Percentiles rank a stretch among this genome's conserved stretches.
These are phyloP conservation scores for Sechiopsis laciniata DNA, from an alignment of 306 rosid species.

Conservation along the genomic window DNA sequence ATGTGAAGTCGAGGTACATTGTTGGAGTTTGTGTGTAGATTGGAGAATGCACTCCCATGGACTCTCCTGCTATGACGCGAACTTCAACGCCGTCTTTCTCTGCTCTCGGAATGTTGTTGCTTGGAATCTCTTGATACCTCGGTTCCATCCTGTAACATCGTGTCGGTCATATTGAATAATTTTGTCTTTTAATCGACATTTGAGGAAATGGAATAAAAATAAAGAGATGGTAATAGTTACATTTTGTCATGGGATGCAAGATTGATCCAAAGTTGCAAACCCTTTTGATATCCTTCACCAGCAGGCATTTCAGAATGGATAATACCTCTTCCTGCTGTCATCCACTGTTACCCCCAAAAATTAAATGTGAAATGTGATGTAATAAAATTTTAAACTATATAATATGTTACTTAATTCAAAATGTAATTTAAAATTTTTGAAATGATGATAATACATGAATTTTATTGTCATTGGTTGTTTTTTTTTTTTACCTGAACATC, in stretches of 20 bases:
- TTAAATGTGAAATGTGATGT: no score
- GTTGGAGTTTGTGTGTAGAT: slow-evolving; percentile 85
- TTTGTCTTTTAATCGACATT: background rate
- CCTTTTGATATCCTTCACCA: slow-evolving; percentile 63
- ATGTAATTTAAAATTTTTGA: no score
- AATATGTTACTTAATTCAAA: no score
- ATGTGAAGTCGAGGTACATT: slow-evolving; percentile 65
- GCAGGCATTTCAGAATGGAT: slow-evolving; percentile 97
- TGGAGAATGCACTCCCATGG: slow-evolving; percentile 67
- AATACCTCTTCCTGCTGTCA: slow-evolving; percentile 98
- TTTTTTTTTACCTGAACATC: slow-evolving; percentile 32
- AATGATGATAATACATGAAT: no score
- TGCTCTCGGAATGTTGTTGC: slow-evolving; percentile 51
- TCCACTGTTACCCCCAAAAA: slow-evolving; percentile 51
- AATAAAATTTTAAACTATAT: no score
- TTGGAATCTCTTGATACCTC: slow-evolving; percentile 64
- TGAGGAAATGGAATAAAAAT: background rate
- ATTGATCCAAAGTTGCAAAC: slow-evolving; percentile 93
- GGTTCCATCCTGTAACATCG: slow-evolving; percentile 64
- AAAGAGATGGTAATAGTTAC: slow-evolving; percentile 26
- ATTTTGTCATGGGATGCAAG: slow-evolving; percentile 66
- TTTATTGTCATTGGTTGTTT: no score
- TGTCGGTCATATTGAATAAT: background rate
- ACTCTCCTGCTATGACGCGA: slow-evolving; percentile 74
- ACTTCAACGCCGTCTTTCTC: slow-evolving; percentile 77